These are phyloP conservation scores for Diaporthe ampelina DNA, from an alignment of 2,329 filamentous ascomycete species.

Conservation along the genomic window DNA sequence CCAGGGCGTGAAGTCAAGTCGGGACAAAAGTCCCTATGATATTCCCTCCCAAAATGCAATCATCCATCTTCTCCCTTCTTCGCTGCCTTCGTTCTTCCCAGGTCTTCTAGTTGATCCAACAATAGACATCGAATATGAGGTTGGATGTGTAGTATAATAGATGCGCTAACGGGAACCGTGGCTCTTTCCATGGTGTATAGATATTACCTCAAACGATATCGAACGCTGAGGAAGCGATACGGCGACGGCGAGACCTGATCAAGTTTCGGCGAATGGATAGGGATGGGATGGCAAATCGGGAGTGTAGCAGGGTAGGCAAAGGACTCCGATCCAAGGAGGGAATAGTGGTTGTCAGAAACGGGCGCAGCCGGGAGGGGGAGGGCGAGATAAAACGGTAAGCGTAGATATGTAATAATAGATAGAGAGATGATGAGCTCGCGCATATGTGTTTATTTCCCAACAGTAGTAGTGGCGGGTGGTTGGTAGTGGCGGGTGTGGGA, in stretches of 20 bases:
- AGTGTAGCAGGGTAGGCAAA: background rate
- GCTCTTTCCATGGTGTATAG: conserved; percentile 58
- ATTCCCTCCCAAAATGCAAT: background rate
- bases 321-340: background rate
- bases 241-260: conserved; percentile 55
- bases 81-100: background rate
- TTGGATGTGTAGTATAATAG: no score
- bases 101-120: background rate
- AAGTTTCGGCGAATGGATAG: no score
- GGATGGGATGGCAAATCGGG: no score
- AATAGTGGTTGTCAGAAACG: background rate
- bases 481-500: no score
- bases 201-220: conserved; percentile 93
- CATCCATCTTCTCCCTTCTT: background rate
- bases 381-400: background rate
- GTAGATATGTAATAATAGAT: conserved; percentile 23
- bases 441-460: conserved; percentile 20
- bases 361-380: background rate
- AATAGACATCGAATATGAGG: background rate
- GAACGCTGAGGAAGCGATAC: conserved; percentile 87
- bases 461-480: background rate
- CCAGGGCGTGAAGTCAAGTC: background rate
- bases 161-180: conserved; percentile 16
- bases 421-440: conserved; percentile 22
- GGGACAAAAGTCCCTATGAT: background rate